A percentile compares a stretch with the other conserved stretches of the same genome.
Conservation (phyloP, 1,284 basidiomycete genomes). For the Papiliotrema flavescens region DNA sequence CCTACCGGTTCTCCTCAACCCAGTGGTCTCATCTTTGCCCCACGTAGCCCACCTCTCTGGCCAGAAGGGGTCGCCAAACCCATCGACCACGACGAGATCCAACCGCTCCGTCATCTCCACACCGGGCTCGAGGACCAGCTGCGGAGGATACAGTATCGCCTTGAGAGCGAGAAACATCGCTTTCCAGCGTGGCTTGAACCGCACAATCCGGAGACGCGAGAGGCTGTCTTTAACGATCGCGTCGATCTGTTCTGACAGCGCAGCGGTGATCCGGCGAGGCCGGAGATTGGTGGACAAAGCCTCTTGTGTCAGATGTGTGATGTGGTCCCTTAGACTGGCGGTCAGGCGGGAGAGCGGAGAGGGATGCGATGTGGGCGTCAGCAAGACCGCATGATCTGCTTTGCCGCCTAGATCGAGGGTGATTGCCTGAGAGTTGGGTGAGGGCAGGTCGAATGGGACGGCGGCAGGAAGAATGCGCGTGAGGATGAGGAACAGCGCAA, state of each 20-base stretch:
- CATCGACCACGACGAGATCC: constrained; percentile 39
- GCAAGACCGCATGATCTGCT: constrained; percentile 20
- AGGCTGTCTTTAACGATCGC: constrained; percentile 9
- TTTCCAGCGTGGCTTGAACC: constrained; percentile 20
- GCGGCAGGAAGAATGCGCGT: constrained; percentile 34
- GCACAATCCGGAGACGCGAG: constrained; percentile 21
- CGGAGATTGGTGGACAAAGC: constrained; percentile 2
- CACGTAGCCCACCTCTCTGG: constrained; percentile 38
- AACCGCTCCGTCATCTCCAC: constrained; percentile 4
- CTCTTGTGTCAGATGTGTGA: constrained; percentile 14
- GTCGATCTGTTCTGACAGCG: constrained; percentile 9
- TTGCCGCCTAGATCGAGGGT: constrained; percentile 32
- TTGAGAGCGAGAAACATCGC: constrained; percentile 22
- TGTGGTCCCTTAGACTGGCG: constrained; percentile 25
- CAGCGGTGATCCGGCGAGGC: not conserved
- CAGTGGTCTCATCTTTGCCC: not conserved
- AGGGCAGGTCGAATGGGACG: constrained; percentile 6
- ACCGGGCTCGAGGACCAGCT: not conserved
- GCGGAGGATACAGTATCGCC: constrained; percentile 10
- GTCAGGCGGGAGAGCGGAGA: constrained; percentile 16
- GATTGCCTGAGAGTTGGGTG: constrained; percentile 2
- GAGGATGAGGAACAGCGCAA: constrained; percentile 29
- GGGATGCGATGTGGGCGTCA: constrained; percentile 28
- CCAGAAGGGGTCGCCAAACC: constrained; percentile 42
- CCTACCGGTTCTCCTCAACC: constrained; percentile 10